Evolutionary conservation across 2,329 filamentous ascomycete species (phyloP), one percentile per base, ranked within the genome.

Genomic region (Tolypocladium sp.): DNA sequence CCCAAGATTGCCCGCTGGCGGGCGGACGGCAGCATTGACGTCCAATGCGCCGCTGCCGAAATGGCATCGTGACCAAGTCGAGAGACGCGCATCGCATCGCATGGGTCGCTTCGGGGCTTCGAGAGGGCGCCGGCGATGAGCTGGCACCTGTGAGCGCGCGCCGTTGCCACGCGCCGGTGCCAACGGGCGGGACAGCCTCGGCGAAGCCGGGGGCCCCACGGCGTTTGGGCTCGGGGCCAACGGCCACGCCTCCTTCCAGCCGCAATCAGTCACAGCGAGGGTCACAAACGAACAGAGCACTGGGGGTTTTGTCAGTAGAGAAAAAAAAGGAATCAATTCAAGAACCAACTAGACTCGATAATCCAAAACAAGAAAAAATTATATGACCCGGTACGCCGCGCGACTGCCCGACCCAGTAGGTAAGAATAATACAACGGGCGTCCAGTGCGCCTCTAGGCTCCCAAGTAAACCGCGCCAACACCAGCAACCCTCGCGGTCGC

Each of bases 341-440:
- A 56, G 54, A 42, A 20, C 17, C 38, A 42, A 42, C 22, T 44
- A 33, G 25, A 54, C 33, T 51, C 33, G 33, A 35, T 38, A 57
- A 55, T 38, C 59, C 55, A 53, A 37, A 57, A 49, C 27, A 46
- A 49, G 22, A 58, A 25, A 56, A 54, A 52, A 17, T 30, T 55
- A 27, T 41, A 61, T 44, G 49, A 56, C 49, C 46, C 57, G 35
- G 40, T 57, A 61, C 60, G 61, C 61, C 60, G 60, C 57, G 61
- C 60, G 61, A 60, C 55, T 56, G 37, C 51, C 55, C 46, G 42
- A 58, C 41, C 49, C 51, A 42, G 55, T 37, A 42, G 49, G 55
- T 59, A 40, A 30, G 57, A 63, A 65, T 61, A 60, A 61, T 63
- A 63, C 61, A 64, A 61, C 17, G 49, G 60, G 59, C 57, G 57